Evolutionary conservation across 1,284 basidiomycete genomes (phyloP).

Genomic region (Ganoderma meredithae): DNA sequence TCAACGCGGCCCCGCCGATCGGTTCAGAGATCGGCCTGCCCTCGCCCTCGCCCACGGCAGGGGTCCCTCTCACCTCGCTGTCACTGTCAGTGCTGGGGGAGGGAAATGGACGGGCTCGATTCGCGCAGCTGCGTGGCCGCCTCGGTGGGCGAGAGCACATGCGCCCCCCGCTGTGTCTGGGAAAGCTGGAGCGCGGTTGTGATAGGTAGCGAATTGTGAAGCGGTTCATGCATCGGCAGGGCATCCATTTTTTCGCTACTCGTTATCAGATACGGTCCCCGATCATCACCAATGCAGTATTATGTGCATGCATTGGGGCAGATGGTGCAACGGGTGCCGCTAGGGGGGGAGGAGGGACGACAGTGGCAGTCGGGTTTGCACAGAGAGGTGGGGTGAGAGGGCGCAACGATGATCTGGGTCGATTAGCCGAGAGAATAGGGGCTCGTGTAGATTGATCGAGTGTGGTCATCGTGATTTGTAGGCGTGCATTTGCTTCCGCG

Average conservation of each 20-base stretch:
- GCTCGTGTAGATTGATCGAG: conserved; percentile 16
- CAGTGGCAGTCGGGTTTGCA: background rate
- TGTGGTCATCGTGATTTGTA: conserved; percentile 29
- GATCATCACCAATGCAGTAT: conserved; percentile 7
- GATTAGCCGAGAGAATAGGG: conserved; percentile 6
- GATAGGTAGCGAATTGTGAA: conserved; percentile 20
- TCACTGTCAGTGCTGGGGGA: conserved; percentile 10
- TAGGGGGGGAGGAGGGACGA: background rate
- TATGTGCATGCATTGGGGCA: conserved; percentile 9
- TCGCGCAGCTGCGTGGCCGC: conserved; percentile 7
- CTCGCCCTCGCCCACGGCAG: conserved; percentile 1
- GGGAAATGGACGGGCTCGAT: background rate
- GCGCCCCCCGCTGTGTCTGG: conserved; percentile 23
- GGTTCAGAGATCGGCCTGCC: conserved; percentile 19
- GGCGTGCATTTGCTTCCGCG: conserved; percentile 34
- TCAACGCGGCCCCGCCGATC: conserved; percentile 33
- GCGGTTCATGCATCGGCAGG: background rate
- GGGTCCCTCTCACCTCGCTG: background rate
- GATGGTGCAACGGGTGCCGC: background rate
- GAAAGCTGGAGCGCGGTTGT: conserved; percentile 18
- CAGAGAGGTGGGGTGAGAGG: background rate
- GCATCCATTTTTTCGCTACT: background rate
- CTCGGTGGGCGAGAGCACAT: conserved; percentile 22
- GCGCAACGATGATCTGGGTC: background rate
- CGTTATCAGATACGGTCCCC: conserved; percentile 13